phyloP scores from a whole-genome alignment of 2,329 filamentous ascomycete species.

The Raffaelea arxii region DNA sequence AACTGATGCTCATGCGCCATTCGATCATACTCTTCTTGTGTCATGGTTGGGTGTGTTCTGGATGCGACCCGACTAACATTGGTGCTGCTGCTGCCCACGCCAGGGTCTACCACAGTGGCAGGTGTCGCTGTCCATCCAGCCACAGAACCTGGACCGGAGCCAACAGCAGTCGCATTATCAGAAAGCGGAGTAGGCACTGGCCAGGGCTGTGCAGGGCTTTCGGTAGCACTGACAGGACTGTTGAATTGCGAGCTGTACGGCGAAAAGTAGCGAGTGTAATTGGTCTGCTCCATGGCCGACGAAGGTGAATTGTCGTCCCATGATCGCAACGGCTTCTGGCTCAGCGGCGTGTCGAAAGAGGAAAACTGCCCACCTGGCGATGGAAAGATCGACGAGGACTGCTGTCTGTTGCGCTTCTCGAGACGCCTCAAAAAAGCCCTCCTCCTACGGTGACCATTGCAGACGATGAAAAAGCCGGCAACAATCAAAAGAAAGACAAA shows the following conservation, averaged over 20 bases:
- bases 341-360: slow-evolving; percentile 38
- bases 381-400: slow-evolving; percentile 39
- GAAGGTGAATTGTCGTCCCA: slow-evolving; percentile 44
- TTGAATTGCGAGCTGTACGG: slow-evolving; percentile 51
- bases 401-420: slow-evolving; percentile 25
- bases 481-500: slow-evolving; percentile 37
- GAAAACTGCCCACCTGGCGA: slow-evolving; percentile 13
- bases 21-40: slow-evolving; percentile 18
- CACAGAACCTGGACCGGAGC: background rate
- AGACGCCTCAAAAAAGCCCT: slow-evolving; percentile 40
- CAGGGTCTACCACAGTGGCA: too few relatives aligned
- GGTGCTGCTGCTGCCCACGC: background rate
- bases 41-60: slow-evolving; percentile 1
- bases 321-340: slow-evolving; percentile 39
- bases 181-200: slow-evolving; percentile 15
- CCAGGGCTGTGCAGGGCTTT: slow-evolving; percentile 26
- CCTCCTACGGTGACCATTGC: slow-evolving; percentile 45
- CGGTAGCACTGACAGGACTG: slow-evolving; percentile 42
- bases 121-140: too few relatives aligned
- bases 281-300: slow-evolving; percentile 31
- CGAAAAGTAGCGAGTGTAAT: slow-evolving; percentile 37
- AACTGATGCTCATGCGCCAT: slow-evolving; percentile 16
- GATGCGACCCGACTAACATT: background rate
- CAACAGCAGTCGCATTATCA: background rate
- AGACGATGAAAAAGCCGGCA: slow-evolving; percentile 43